Base-by-base conservation (phyloP, 1,284 basidiomycete genomes). In the Exobasidium cylindrosporum region DNA sequence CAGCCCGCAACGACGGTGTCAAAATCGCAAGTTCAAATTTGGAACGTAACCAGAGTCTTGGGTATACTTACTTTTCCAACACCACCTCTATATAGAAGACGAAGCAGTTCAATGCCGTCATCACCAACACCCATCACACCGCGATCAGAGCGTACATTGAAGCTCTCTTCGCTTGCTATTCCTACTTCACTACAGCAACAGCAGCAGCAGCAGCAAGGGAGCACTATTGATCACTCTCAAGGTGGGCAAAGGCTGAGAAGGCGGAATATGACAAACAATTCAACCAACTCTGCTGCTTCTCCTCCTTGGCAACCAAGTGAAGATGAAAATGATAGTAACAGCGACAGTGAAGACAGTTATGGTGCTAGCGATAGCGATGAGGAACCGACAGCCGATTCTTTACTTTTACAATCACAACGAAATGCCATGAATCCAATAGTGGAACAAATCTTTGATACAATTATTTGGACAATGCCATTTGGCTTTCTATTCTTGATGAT, bases 391-490 rank as follows among this genome's bases (percentile, higher is more conserved):
- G 35, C 35, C 35, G 35, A 40, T 7, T 40, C 35, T 10, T 17
- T 40, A 7, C 17, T 40, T 7, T 17, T 40, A 7, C 10, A 40
- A 40, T 40, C 35, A 40, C 35, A 40, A 17, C 35, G 35, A 17
- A 40, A 40, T 70, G 47, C 62, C 40, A 68, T 77, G 63, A 65
- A 63, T 32, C 60, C 66, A 1, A 28, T 46, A 10, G 55, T 69
- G 11, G 74, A 76, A 54, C 58, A 54, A 7, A 55, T 61, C 3
- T 53, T 79, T 29, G 76, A 78, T 62, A 57, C 72, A 13, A 26
- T 77, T 2, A 72, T 77, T 28, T 79, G 76, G 76, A 69, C 68
- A 29, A 77, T 79, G 61, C 77, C 77, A 21, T 75, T 79, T 43
- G 63, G 65, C 5, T 77, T 78, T 58, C 52, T 76, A 40, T 79